Conservation (phyloP, 495 filamentous ascomycete species). For the Aspergillus bertholletiae region DNA sequence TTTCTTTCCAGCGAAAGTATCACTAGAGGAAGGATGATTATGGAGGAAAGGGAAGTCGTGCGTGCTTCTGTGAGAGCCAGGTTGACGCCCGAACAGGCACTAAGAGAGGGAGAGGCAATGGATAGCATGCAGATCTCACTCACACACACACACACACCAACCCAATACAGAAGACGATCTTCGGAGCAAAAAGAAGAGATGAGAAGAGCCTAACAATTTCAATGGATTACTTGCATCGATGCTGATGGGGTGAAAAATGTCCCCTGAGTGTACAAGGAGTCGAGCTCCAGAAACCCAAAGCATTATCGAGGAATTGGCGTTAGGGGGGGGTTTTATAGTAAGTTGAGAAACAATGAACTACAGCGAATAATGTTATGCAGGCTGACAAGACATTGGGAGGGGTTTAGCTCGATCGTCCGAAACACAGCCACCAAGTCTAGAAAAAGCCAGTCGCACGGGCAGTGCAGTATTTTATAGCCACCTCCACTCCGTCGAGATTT, state of each 20-base stretch:
- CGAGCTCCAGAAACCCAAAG: not conserved
- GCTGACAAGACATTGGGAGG: not conserved
- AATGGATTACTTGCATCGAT: not conserved
- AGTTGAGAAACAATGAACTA: too few relatives aligned
- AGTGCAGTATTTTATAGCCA: not conserved
- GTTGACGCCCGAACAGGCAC: too few relatives aligned
- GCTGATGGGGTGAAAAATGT: not conserved
- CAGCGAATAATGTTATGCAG: too few relatives aligned
- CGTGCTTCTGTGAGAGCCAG: too few relatives aligned
- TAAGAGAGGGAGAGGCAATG: too few relatives aligned
- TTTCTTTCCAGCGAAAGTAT: not conserved
- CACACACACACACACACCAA: too few relatives aligned
- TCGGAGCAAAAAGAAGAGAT: too few relatives aligned
- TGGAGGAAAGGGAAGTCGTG: too few relatives aligned
- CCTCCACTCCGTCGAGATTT: too few relatives aligned
- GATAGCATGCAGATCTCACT: too few relatives aligned
- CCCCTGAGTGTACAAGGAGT: not conserved
- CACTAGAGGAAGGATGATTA: not conserved
- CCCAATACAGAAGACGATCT: too few relatives aligned
- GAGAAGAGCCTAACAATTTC: too few relatives aligned
- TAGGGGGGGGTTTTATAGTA: not conserved
- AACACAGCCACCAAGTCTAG: not conserved
- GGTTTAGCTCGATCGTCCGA: not conserved
- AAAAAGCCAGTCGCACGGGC: not conserved
- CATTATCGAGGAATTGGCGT: not conserved